Conservation (phyloP, 2,329 filamentous ascomycete species). For the Epichloe festucae region DNA sequence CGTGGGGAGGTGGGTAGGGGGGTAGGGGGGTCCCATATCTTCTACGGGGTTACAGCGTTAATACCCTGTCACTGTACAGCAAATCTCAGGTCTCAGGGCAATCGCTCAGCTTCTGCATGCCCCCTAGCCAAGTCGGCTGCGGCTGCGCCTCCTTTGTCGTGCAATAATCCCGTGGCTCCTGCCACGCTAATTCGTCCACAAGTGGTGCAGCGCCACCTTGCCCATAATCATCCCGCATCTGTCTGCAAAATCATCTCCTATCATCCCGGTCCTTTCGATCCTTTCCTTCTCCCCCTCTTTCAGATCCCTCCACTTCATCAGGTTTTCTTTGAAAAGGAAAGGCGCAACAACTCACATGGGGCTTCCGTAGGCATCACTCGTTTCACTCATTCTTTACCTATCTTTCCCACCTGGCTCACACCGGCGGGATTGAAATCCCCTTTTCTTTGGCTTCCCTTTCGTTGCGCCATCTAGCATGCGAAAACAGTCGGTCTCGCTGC, state of each 20-base stretch:
- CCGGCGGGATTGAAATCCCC: not conserved
- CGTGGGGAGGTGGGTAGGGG: too few species aligned
- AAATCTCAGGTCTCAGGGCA: too few species aligned
- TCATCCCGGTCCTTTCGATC: not conserved
- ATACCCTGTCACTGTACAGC: too few species aligned
- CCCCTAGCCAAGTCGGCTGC: too few species aligned
- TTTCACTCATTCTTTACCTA: constrained; percentile 9
- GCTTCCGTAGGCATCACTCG: constrained; percentile 14
- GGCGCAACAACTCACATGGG: not conserved
- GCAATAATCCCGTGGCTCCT: too few species aligned
- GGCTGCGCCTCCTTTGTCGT: too few species aligned
- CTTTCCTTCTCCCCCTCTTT: not conserved
- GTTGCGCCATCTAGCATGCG: constrained; percentile 34
- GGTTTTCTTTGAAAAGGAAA: not conserved
- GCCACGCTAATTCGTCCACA: too few species aligned
- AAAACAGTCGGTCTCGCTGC: constrained; percentile 51
- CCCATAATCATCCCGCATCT: too few species aligned
- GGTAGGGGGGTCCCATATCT: too few species aligned
- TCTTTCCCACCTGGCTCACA: not conserved
- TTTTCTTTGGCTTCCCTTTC: constrained; percentile 7
- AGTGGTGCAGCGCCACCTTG: not conserved
- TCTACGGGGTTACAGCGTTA: too few species aligned
- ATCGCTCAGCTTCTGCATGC: too few species aligned
- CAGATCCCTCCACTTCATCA: not conserved
- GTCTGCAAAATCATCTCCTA: not conserved